Evolutionary conservation across 192 early-diverging fungal species (phyloP), one percentile per base, ranked within the genome.

Genomic region (Podila epigama): DNA sequence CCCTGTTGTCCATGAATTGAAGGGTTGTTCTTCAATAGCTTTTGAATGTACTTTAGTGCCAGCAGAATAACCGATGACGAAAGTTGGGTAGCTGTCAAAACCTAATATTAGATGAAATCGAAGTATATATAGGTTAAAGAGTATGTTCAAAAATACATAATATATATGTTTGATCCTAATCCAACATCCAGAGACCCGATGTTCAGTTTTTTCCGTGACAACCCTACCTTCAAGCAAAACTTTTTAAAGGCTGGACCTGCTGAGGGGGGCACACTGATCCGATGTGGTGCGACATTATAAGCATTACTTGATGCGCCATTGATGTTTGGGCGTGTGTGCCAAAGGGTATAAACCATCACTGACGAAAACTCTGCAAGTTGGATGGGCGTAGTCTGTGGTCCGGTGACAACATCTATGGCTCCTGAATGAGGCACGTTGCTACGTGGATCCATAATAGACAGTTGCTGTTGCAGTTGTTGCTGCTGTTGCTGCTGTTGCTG

Each of bases 41-140:
- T 81, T 40, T 86, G 79, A 50, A 92, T 86, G 61, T 91, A 91
- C 62, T 90, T 85, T 28, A 93, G 79, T 0, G 89, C 79, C 25
- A 91, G 59, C 11, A 90, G 58, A 20, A 93, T 81, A n/a, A 88
- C 88, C 9, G 88, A 87, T 22, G 81, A 86, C 1, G 87, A 87
- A 9, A 93, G 82, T 63, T 86, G 85, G 9, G 89, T 90, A 16
- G 83, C 82, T 18, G 81, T 78, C 20, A 93, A 68, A 22, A 92
- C 77, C 50, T 90, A 70, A 18, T 69, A 55, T 62, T 78, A 81
- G 51, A 86, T 90, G 28, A 42, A 16, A 25, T 51, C n/a, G n/a
- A n/a, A n/a, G n/a, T n/a, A n/a, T n/a, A n/a, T n/a, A n/a, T n/a
- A n/a, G n/a, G n/a, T n/a, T n/a, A n/a, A n/a, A n/a, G n/a, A n/a